A percentile compares a stretch with the other conserved stretches of the same genome.
Evolutionary conservation across 352 stramenopile genomes (phyloP).

Genomic region (Nothophytophthora sp.): DNA sequence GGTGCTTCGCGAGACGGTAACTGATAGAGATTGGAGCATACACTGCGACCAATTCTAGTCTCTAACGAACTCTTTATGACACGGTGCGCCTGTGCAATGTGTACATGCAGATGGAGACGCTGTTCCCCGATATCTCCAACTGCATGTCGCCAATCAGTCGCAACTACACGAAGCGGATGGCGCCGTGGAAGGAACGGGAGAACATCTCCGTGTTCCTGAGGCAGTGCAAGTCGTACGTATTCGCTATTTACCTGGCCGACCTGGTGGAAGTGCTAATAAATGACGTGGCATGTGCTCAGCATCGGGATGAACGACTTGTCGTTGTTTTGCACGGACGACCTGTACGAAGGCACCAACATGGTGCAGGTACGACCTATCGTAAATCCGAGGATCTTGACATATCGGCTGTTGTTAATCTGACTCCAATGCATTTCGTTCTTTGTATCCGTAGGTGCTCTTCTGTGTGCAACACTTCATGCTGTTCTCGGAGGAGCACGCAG

Average conservation of each 20-base stretch:
- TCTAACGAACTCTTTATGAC: too few relatives aligned
- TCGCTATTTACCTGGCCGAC: too few relatives aligned
- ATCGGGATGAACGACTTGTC: constrained; percentile 85
- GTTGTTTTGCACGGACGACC: constrained; percentile 81
- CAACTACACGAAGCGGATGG: constrained; percentile 69
- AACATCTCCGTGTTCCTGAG: constrained; percentile 85
- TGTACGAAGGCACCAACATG: constrained; percentile 88
- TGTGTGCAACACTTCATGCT: constrained; percentile 77
- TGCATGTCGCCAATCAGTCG: constrained; percentile 73
- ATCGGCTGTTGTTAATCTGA: not conserved
- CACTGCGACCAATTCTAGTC: too few relatives aligned
- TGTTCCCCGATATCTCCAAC: constrained; percentile 55
- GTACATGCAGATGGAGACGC: constrained; percentile 41
- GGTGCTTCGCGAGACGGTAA: constrained; percentile 71
- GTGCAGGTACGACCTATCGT: too few relatives aligned
- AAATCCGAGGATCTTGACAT: too few relatives aligned
- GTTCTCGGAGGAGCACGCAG: constrained; percentile 52
- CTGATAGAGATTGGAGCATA: constrained; percentile 3
- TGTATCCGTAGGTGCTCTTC: constrained; percentile 54
- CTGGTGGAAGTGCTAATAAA: too few relatives aligned
- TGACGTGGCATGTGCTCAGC: constrained; percentile 19
- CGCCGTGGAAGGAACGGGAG: constrained; percentile 84
- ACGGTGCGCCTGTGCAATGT: too few relatives aligned
- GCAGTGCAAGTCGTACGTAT: constrained; percentile 75
- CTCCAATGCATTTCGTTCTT: not conserved